Conservation (phyloP, 345 rosid genomes). For the Linum usitatissimum region DNA sequence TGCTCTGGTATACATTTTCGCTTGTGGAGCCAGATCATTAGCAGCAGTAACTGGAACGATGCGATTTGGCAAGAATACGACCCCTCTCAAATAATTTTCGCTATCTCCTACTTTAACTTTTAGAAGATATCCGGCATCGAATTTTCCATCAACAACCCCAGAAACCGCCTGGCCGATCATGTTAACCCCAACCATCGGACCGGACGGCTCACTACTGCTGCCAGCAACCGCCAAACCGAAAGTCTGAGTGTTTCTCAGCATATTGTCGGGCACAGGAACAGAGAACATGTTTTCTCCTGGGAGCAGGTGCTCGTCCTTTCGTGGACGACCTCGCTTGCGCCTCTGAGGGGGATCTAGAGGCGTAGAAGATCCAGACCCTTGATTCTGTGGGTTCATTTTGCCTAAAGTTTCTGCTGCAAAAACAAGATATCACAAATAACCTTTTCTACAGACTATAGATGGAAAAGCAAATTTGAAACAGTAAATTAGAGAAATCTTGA, state of each 20-base stretch:
- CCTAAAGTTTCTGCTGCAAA: slow-evolving; percentile 12
- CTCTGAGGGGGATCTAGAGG: slow-evolving; percentile 29
- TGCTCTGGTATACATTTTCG: slow-evolving; percentile 36
- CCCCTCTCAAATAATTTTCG: slow-evolving; percentile 43
- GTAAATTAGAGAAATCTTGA: neutral
- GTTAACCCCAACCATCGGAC: slow-evolving; percentile 6
- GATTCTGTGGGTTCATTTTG: slow-evolving; percentile 31
- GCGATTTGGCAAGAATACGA: slow-evolving; percentile 39
- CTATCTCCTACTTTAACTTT: slow-evolving; percentile 43
- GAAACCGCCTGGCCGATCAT: slow-evolving; percentile 46
- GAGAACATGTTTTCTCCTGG: slow-evolving; percentile 21
- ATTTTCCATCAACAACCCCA: slow-evolving; percentile 55
- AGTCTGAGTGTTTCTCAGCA: slow-evolving; percentile 20
- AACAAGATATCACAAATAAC: neutral
- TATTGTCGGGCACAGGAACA: slow-evolving; percentile 17
- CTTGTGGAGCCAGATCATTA: slow-evolving; percentile 62
- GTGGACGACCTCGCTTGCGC: slow-evolving; percentile 57
- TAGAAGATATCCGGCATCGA: slow-evolving; percentile 57
- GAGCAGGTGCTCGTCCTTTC: slow-evolving; percentile 26
- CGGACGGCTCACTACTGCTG: neutral
- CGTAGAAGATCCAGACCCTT: slow-evolving; percentile 21
- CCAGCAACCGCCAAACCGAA: slow-evolving; percentile 10
- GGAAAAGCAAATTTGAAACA: neutral
- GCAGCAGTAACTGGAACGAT: slow-evolving; percentile 37
- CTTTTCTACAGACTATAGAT: neutral